phyloP scores from a whole-genome alignment of 306 rosid genomes.

The Glycyrrhiza uralensis region DNA sequence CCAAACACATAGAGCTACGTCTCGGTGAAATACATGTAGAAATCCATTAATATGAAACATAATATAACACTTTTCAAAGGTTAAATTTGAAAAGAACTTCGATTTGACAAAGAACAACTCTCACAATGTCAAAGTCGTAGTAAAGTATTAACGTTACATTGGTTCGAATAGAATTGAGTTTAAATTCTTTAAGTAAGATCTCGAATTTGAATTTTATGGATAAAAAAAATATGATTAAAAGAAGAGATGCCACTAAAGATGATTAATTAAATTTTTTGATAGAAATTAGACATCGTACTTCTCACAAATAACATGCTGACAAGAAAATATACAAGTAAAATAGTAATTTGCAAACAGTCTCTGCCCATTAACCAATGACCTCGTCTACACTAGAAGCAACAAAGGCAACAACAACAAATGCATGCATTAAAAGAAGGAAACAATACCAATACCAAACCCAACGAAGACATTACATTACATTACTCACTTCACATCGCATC shows the following conservation, averaged over 20 bases:
- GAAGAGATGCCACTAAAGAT: too few species aligned
- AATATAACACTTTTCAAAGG: background rate
- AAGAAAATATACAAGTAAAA: background rate
- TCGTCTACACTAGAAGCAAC: constrained; percentile 19
- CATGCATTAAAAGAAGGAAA: constrained; percentile 27
- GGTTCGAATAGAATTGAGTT: too few species aligned
- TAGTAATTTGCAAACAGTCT: background rate
- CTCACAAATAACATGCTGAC: too few species aligned
- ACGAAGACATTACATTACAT: background rate
- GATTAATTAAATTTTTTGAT: too few species aligned
- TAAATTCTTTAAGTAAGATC: too few species aligned
- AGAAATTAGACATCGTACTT: too few species aligned
- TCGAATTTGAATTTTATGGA: too few species aligned
- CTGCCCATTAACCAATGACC: constrained; percentile 17
- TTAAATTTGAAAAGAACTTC: background rate
- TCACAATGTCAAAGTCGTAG: background rate
- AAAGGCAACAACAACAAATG: background rate
- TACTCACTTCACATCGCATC: background rate
- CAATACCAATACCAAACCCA: constrained; percentile 29
- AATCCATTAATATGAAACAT: background rate
- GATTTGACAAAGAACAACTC: background rate
- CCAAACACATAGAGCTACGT: background rate
- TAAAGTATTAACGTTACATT: too few species aligned
- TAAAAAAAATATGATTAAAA: too few species aligned
- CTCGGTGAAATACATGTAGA: background rate